A percentile compares a stretch with the other conserved stretches of the same genome.
Evolutionary conservation across 139 green algal species (phyloP).

Genomic region (Diplosphaera chodatii): DNA sequence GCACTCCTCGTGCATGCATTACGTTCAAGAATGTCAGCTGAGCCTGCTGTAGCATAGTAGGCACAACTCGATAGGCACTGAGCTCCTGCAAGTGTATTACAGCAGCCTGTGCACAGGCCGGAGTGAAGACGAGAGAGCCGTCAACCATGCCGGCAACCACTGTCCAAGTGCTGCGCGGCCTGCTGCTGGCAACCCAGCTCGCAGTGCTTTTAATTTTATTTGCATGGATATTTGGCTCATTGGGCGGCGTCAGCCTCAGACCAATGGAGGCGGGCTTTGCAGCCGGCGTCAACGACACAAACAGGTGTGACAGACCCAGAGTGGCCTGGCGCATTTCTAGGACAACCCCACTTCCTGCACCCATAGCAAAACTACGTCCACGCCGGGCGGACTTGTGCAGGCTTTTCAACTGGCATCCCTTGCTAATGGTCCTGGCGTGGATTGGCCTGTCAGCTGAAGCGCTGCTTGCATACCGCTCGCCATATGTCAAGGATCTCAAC

Average conservation of each 20-base stretch:
- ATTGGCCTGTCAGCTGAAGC: conserved; percentile 56
- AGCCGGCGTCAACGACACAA: conserved; percentile 34
- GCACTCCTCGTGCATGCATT: no score
- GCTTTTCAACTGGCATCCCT: conserved; percentile 72
- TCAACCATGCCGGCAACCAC: no score
- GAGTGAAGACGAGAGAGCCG: no score
- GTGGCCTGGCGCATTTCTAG: no score
- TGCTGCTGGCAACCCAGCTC: conserved; percentile 9
- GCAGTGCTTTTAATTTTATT: neutral
- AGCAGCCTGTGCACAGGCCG: no score
- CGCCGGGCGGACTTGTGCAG: neutral
- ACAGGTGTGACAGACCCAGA: no score
- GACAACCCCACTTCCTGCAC: no score
- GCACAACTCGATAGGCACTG: no score
- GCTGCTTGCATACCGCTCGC: conserved; percentile 46
- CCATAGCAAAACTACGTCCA: no score
- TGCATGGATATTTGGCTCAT: conserved; percentile 14
- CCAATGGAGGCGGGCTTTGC: neutral
- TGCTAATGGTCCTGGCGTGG: conserved; percentile 57
- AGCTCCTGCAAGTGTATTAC: no score
- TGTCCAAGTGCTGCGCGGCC: neutral
- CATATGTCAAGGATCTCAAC: conserved; percentile 4
- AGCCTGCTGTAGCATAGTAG: no score
- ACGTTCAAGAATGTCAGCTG: no score
- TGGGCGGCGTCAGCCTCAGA: conserved; percentile 16